Conservation (phyloP, 2,329 filamentous ascomycete genomes). For the Beauveria asiatica region DNA sequence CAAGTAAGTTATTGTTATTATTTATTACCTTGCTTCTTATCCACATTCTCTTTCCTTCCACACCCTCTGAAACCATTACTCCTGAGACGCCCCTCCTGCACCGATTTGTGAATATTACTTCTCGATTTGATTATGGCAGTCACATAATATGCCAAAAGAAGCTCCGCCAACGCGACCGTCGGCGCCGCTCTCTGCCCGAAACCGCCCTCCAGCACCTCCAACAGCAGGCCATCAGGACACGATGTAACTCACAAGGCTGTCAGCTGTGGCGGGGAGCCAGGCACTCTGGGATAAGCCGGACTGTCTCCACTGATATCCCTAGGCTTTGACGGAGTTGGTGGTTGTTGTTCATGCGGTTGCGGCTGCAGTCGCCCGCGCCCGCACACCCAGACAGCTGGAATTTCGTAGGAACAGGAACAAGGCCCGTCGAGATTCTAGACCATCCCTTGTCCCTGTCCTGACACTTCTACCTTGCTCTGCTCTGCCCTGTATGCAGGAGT, state of each 20-base stretch:
- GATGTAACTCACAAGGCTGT: conserved; percentile 9
- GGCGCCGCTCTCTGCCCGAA: background rate
- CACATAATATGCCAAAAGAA: background rate
- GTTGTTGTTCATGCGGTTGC: background rate
- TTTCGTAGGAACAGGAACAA: background rate
- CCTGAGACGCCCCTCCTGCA: background rate
- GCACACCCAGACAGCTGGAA: conserved; percentile 1
- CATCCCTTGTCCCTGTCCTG: background rate
- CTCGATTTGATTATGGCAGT: background rate
- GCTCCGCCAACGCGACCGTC: background rate
- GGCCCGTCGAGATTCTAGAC: background rate
- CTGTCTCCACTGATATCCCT: background rate
- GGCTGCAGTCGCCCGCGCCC: background rate
- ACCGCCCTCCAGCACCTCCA: too few species aligned
- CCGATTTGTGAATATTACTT: conserved; percentile 3
- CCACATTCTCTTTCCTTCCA: background rate
- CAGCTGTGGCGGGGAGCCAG: background rate
- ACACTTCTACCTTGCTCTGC: background rate
- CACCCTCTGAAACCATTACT: background rate
- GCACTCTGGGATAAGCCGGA: background rate
- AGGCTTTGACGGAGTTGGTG: background rate
- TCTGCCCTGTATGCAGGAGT: background rate
- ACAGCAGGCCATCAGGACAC: background rate
- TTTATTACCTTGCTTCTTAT: background rate
- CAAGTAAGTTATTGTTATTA: background rate